A percentile compares a stretch with the other conserved stretches of the same genome.
These are phyloP conservation scores for Penicillium sp. DNA, from an alignment of 2,329 filamentous ascomycete species.

Conservation along the genomic window DNA sequence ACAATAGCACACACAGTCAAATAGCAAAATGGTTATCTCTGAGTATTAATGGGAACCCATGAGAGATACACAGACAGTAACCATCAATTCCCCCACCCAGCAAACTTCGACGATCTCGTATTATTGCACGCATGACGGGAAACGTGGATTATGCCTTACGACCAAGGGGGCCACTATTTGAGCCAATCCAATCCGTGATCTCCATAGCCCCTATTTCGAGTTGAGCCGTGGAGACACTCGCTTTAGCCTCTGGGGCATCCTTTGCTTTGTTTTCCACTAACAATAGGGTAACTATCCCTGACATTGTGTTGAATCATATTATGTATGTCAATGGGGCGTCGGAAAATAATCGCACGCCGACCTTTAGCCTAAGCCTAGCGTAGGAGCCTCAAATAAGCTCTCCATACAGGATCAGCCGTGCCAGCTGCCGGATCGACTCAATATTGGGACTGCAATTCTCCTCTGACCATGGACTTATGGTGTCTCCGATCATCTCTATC, in stretches of 20 bases:
- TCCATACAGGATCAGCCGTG: slow-evolving; percentile 6
- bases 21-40: not conserved
- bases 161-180: slow-evolving; percentile 17
- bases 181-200: slow-evolving; percentile 21
- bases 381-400: slow-evolving; percentile 3
- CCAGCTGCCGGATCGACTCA: slow-evolving; percentile 24
- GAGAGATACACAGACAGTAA: not conserved
- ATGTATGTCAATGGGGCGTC: slow-evolving; percentile 4
- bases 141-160: slow-evolving; percentile 30
- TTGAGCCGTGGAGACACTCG: too few species aligned
- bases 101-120: slow-evolving; percentile 19
- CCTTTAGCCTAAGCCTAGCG: not conserved
- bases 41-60: not conserved
- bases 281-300: not conserved
- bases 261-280: not conserved
- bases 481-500: not conserved
- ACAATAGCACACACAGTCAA: not conserved
- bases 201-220: slow-evolving; percentile 4
- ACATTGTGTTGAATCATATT: not conserved
- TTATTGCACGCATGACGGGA: slow-evolving; percentile 28
- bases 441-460: slow-evolving; percentile 19
- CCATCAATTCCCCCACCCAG: slow-evolving; percentile 13
- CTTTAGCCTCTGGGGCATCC: not conserved
- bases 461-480: slow-evolving; percentile 21
- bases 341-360: slow-evolving; percentile 25